Conservation (phyloP, 495 filamentous ascomycete genomes). For the Glarea lozoyensis region DNA sequence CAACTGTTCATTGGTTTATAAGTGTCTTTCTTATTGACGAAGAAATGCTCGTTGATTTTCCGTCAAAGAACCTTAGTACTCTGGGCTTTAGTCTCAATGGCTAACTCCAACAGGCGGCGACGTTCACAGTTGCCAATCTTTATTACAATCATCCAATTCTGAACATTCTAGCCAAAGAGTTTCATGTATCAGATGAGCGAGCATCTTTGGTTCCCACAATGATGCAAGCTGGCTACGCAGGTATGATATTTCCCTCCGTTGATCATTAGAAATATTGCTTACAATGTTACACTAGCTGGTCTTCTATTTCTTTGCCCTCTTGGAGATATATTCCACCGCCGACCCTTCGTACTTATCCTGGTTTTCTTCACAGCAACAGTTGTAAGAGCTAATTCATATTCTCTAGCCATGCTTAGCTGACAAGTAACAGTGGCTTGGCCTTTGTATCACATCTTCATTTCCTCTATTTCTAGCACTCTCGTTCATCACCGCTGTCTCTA, state of each 20-base stretch:
- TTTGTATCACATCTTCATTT: constrained; percentile 62
- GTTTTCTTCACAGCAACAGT: constrained; percentile 58
- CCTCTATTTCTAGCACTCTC: constrained; percentile 56
- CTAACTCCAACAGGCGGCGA: constrained; percentile 20
- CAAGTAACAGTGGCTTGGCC: constrained; percentile 44
- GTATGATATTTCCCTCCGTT: no score
- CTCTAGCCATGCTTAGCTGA: neutral
- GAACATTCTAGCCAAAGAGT: constrained; percentile 49
- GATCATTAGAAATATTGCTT: no score
- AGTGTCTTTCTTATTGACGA: neutral
- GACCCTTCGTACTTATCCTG: constrained; percentile 59
- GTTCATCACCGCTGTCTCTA: constrained; percentile 62
- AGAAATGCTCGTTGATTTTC: neutral
- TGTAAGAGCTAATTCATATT: constrained; percentile 27
- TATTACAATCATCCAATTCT: constrained; percentile 63
- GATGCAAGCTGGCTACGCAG: constrained; percentile 76
- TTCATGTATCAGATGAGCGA: constrained; percentile 45
- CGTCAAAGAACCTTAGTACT: constrained; percentile 9
- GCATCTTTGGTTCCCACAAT: constrained; percentile 59
- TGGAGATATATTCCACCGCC: constrained; percentile 62
- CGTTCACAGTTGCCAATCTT: constrained; percentile 55
- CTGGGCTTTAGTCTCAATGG: no score
- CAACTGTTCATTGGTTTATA: no score
- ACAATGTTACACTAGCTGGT: no score
- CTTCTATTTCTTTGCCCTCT: constrained; percentile 70